Percentiles rank a stretch among this genome's conserved stretches.
These are phyloP conservation scores for Globisporangium rhizosaccharum DNA, from an alignment of 352 stramenopile species.

Conservation along the genomic window DNA sequence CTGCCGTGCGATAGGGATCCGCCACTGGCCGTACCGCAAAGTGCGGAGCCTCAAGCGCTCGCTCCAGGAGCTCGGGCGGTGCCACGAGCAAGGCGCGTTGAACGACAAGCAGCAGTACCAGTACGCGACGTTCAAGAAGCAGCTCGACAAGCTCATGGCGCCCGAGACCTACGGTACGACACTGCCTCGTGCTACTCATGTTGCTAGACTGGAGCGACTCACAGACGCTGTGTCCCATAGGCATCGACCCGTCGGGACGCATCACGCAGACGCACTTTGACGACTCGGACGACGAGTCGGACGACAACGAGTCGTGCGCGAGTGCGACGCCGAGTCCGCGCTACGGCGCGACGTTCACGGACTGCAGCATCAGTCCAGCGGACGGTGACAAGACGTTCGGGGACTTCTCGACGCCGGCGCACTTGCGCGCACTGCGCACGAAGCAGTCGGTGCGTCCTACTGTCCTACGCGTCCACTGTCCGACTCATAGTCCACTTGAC, in stretches of 20 bases:
- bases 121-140: slow-evolving; percentile 51
- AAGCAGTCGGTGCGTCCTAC: slow-evolving; percentile 33
- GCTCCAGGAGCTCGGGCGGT: slow-evolving; percentile 54
- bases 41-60: slow-evolving; percentile 66
- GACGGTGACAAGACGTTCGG: slow-evolving; percentile 37
- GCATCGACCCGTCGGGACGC: slow-evolving; percentile 54
- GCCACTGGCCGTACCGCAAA: slow-evolving; percentile 70
- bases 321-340: slow-evolving; percentile 34
- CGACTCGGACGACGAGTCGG: slow-evolving; percentile 45
- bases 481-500: neutral
- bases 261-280: slow-evolving; percentile 43
- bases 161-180: slow-evolving; percentile 49
- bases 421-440: slow-evolving; percentile 41
- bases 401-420: slow-evolving; percentile 36
- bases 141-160: slow-evolving; percentile 59
- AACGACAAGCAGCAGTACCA: slow-evolving; percentile 66
- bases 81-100: slow-evolving; percentile 45
- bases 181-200: neutral
- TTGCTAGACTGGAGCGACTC: neutral
- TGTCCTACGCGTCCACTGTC: neutral
- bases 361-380: slow-evolving; percentile 50
- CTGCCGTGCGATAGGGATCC: slow-evolving; percentile 63
- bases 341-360: slow-evolving; percentile 34
- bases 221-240: neutral
- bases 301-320: slow-evolving; percentile 43